These are phyloP conservation scores for Penicillium nordicum DNA, from an alignment of 2,329 filamentous ascomycete species.

Conservation along the genomic window DNA sequence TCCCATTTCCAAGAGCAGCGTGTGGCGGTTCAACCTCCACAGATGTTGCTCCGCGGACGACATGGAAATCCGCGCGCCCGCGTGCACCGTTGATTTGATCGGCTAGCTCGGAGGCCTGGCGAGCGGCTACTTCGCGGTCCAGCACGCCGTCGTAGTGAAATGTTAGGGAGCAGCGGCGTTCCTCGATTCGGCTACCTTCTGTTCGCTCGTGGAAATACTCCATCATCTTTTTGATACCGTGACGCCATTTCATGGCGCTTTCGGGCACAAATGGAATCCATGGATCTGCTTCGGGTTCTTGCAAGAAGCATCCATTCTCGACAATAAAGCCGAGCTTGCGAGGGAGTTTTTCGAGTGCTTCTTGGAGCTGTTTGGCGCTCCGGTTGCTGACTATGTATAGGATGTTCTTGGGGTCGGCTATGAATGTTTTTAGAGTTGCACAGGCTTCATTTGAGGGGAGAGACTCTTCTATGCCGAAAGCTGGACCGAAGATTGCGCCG, in stretches of 20 bases:
- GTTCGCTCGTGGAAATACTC: constrained; percentile 86
- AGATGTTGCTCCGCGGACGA: constrained; percentile 73
- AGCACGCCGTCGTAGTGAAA: constrained; percentile 81
- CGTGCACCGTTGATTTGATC: constrained; percentile 92
- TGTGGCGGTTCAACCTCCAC: constrained; percentile 81
- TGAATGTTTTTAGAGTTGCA: constrained; percentile 71
- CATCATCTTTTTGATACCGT: constrained; percentile 75
- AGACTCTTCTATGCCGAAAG: constrained; percentile 53
- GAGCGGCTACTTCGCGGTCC: constrained; percentile 69
- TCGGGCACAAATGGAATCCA: constrained; percentile 74
- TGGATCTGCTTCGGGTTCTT: constrained; percentile 58
- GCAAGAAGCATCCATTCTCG: constrained; percentile 88
- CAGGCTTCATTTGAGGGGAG: constrained; percentile 72
- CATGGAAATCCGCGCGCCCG: constrained; percentile 75
- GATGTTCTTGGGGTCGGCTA: constrained; percentile 72
- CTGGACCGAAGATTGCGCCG: constrained; percentile 78
- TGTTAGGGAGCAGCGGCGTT: constrained; percentile 78
- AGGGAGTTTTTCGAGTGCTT: constrained; percentile 67
- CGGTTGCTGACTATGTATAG: constrained; percentile 90
- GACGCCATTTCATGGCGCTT: constrained; percentile 72
- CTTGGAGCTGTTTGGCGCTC: constrained; percentile 77
- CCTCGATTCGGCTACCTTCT: constrained; percentile 79
- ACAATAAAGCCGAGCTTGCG: constrained; percentile 75
- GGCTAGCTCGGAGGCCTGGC: constrained; percentile 83
- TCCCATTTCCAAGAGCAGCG: constrained; percentile 41